Conservation (phyloP, 768 basidiomycete species). For the Tulasnella sp. region DNA sequence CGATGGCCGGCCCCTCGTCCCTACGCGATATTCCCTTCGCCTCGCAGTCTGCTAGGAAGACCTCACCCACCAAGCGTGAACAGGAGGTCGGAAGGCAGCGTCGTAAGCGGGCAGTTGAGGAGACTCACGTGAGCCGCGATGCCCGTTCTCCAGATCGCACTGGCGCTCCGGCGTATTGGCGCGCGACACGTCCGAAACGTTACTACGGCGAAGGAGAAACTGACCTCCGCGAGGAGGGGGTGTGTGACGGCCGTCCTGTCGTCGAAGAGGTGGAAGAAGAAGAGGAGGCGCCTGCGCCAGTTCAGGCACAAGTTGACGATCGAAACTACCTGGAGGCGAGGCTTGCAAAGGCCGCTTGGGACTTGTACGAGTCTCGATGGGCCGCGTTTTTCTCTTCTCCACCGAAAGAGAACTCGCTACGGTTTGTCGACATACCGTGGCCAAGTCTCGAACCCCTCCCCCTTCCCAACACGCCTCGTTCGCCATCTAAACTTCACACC, state of each 20-base stretch:
- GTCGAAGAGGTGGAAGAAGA: constrained; percentile 5
- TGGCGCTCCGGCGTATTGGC: neutral
- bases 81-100: neutral
- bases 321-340: neutral
- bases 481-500: neutral
- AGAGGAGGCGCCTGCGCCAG: neutral
- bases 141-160: neutral
- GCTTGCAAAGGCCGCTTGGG: constrained; percentile 5
- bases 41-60: too few relatives aligned
- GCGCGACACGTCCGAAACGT: constrained; percentile 1
- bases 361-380: constrained; percentile 11
- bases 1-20: too few relatives aligned
- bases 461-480: neutral
- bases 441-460: constrained; percentile 9
- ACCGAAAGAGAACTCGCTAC: constrained; percentile 8
- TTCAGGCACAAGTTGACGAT: neutral
- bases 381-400: neutral
- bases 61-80: neutral
- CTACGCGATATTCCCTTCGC: neutral
- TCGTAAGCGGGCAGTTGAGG: neutral
- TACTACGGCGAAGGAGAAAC: constrained; percentile 6
- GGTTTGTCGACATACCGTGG: constrained; percentile 15
- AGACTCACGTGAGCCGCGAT: neutral
- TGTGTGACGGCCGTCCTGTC: neutral
- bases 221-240: constrained; percentile 7